phyloP scores from a whole-genome alignment of 805 yeast species.

The Teunomyces kruisii region DNA sequence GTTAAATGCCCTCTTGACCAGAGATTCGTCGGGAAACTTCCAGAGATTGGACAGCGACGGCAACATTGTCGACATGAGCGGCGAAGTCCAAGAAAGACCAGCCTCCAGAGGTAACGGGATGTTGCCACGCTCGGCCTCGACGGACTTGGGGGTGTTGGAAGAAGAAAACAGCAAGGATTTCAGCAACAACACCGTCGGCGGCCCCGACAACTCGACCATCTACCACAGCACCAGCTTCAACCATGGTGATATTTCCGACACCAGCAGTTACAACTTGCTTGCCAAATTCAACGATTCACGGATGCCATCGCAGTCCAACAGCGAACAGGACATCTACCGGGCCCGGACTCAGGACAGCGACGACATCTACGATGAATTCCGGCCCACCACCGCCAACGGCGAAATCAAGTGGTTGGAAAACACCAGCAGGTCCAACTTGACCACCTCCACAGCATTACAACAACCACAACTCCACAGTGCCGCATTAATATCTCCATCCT shows the following conservation, averaged over 20 bases:
- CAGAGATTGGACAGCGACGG: conserved; percentile 48
- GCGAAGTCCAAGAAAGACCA: too few relatives aligned
- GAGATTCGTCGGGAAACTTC: conserved; percentile 37
- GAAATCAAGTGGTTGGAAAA: conserved; percentile 29
- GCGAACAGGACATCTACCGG: conserved; percentile 12
- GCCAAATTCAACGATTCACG: conserved; percentile 19
- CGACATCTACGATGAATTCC: conserved; percentile 29
- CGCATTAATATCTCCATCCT: conserved; percentile 10
- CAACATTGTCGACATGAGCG: conserved; percentile 29
- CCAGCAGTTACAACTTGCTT: conserved; percentile 17
- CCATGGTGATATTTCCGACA: conserved; percentile 6
- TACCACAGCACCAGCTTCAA: conserved; percentile 12
- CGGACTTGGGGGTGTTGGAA: conserved; percentile 27
- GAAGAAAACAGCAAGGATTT: conserved; percentile 31
- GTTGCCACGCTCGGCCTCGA: conserved; percentile 24
- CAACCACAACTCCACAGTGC: conserved; percentile 1
- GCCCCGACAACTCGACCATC: conserved; percentile 9
- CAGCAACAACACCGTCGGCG: conserved; percentile 4
- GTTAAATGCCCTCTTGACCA: conserved; percentile 15
- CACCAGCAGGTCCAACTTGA: conserved; percentile 3
- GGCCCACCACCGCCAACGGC: conserved; percentile 28
- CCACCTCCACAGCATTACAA: neutral
- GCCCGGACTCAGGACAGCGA: conserved; percentile 8
- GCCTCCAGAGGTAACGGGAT: conserved; percentile 21
- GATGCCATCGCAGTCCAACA: conserved; percentile 14